These are phyloP conservation scores for Hydnomerulius pinastri DNA, from an alignment of 768 basidiomycete genomes.

Conservation along the genomic window DNA sequence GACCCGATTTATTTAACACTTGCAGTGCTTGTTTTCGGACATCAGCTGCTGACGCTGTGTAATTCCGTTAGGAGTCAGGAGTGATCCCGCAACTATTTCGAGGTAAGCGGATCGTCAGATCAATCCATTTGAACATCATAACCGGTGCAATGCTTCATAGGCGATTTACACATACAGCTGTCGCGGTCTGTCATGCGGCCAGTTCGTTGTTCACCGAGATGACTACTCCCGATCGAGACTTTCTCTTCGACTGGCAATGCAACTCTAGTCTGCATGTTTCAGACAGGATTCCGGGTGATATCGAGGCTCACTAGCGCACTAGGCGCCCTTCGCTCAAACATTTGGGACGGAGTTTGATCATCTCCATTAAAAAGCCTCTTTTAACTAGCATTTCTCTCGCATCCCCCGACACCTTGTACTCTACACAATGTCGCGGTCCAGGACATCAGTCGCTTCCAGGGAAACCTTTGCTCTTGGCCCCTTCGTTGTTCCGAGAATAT, in stretches of 20 bases:
- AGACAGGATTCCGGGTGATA: not conserved
- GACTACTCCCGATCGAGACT: constrained; percentile 2
- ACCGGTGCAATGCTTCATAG: constrained; percentile 11
- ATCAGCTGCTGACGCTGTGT: constrained; percentile 21
- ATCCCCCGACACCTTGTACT: constrained; percentile 9
- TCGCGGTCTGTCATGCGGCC: constrained; percentile 16
- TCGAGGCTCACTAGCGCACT: not conserved
- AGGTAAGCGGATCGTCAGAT: constrained; percentile 31
- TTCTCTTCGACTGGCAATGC: constrained; percentile 3
- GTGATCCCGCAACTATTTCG: constrained; percentile 18
- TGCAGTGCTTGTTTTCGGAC: constrained; percentile 28
- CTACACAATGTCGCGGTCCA: constrained; percentile 22
- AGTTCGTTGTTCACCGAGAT: constrained; percentile 10
- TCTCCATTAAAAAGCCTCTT: constrained; percentile 20
- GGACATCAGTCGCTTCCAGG: constrained; percentile 8
- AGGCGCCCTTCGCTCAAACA: constrained; percentile 6
- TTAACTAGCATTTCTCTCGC: constrained; percentile 7
- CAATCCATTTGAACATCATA: constrained; percentile 15
- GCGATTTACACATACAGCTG: constrained; percentile 7
- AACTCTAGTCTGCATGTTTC: constrained; percentile 5
- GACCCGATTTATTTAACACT: constrained; percentile 30
- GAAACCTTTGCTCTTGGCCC: constrained; percentile 62
- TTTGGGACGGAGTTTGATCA: constrained; percentile 37
- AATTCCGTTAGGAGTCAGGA: constrained; percentile 13
- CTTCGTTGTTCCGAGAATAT: constrained; percentile 61